Evolutionary conservation across 306 rosid species (phyloP), one percentile per base, ranked within the genome.

Genomic region (Vicia sativa): DNA sequence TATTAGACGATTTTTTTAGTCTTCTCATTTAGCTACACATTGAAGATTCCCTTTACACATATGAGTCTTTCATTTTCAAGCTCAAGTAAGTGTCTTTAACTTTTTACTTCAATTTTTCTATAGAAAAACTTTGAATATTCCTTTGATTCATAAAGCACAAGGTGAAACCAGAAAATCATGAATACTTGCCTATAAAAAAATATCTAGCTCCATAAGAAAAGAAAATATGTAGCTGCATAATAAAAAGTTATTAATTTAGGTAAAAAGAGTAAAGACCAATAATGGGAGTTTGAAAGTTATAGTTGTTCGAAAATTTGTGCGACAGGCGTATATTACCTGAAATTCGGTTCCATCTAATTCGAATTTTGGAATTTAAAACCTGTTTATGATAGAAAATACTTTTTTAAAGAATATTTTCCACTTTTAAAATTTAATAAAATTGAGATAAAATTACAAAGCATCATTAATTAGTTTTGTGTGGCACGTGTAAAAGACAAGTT

Each of bases 251-350:
- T 54, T 25, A 54, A 54, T 25, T 26, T 26, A 12, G 61, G 61
- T 55, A 12, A 55, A 55, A 55, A 55, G 61, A 55, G 16, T 6
- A 13, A 55, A 23, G 37, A 55, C 37, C 16, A 2, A 52, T 53
- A 2, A 3, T 21, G 31, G 59, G n/a, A 23, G 29, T 52, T 52
- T 10, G 6, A 21, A 52, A 52, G 58, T 21, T 52, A 11, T 21
- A 21, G 11, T 5, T 25, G 16, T 11, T 54, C 16, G 19, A 55
- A 55, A 55, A 55, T 55, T 26, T 55, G 12, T 12, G 16, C 13
- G 61, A 25, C 16, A 55, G 25, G 18, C 58, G 61, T 28, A 55
- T 55, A 55, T 55, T 55, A 55, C 38, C 38, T 55, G 61, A 55
- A 26, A 55, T 55, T 55, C 38, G 37, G 11, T 5, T 25, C 38